Conservation (phyloP, 768 basidiomycete species). For the Kockovaella imperatae region DNA sequence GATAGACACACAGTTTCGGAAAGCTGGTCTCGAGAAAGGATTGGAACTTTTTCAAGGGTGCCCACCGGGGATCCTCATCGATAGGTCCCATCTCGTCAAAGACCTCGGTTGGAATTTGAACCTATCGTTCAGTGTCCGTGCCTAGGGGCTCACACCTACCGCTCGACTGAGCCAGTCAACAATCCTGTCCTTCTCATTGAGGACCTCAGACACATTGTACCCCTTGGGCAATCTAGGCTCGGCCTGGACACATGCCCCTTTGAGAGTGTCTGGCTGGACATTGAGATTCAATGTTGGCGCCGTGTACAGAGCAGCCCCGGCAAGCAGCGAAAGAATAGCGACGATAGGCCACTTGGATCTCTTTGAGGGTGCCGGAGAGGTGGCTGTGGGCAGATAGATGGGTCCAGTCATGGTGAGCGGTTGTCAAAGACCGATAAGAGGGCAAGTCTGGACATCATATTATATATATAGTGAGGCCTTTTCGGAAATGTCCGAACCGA, state of each 20-base stretch:
- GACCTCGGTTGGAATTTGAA: slow-evolving; percentile 34
- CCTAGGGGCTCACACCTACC: slow-evolving; percentile 6
- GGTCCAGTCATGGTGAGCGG: not conserved
- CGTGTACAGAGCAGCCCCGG: not conserved
- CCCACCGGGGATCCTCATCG: slow-evolving; percentile 31
- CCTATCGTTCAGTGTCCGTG: slow-evolving; percentile 4
- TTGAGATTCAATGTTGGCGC: not conserved
- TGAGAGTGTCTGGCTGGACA: not conserved
- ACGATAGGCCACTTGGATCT: not conserved
- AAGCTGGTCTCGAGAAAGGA: slow-evolving; percentile 44
- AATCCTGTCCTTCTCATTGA: slow-evolving; percentile 26
- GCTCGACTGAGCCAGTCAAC: slow-evolving; percentile 29
- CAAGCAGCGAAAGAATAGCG: not conserved
- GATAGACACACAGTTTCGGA: slow-evolving; percentile 21
- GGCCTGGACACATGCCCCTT: slow-evolving; percentile 13
- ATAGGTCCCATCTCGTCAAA: slow-evolving; percentile 41
- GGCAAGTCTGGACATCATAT: too few relatives aligned
- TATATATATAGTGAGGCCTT: too few relatives aligned
- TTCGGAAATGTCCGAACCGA: too few relatives aligned
- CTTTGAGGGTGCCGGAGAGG: not conserved
- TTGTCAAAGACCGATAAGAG: too few relatives aligned
- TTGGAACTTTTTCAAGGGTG: slow-evolving; percentile 30
- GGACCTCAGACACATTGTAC: slow-evolving; percentile 14
- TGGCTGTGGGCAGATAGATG: not conserved
- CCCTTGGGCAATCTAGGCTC: slow-evolving; percentile 13